phyloP scores from a whole-genome alignment of 768 basidiomycete genomes.

The Termitomyces sp. region DNA sequence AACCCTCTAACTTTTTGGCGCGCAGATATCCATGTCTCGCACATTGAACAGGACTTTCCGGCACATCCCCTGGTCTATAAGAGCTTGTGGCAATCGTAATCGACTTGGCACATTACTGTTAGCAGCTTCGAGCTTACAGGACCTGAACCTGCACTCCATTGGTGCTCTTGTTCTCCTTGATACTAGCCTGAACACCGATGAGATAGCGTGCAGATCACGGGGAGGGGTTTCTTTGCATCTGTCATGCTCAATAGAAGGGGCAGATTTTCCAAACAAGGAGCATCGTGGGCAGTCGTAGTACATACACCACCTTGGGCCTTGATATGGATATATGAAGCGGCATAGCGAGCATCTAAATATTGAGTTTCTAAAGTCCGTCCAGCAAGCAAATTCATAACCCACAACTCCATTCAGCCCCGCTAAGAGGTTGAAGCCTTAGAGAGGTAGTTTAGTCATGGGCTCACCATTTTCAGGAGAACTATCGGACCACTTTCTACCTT shows the following conservation, averaged over 20 bases:
- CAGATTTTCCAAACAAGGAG: neutral
- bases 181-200: slow-evolving; percentile 13
- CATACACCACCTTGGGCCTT: no score
- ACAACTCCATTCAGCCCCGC: no score
- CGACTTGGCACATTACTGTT: no score
- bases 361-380: no score
- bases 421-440: no score
- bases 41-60: no score
- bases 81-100: no score
- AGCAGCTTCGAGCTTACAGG: slow-evolving; percentile 3
- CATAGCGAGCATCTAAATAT: no score
- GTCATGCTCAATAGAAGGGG: neutral
- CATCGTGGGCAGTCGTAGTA: neutral
- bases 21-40: no score
- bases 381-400: neutral
- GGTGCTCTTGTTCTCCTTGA: slow-evolving; percentile 13
- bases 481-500: neutral
- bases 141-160: slow-evolving; percentile 16
- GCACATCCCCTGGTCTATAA: slow-evolving; percentile 14
- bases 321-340: no score
- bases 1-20: no score
- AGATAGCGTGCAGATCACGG: neutral
- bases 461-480: neutral
- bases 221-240: neutral
- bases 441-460: neutral